Base-by-base conservation (phyloP, 345 rosid species). In the Dipteronia dyeriana region DNA sequence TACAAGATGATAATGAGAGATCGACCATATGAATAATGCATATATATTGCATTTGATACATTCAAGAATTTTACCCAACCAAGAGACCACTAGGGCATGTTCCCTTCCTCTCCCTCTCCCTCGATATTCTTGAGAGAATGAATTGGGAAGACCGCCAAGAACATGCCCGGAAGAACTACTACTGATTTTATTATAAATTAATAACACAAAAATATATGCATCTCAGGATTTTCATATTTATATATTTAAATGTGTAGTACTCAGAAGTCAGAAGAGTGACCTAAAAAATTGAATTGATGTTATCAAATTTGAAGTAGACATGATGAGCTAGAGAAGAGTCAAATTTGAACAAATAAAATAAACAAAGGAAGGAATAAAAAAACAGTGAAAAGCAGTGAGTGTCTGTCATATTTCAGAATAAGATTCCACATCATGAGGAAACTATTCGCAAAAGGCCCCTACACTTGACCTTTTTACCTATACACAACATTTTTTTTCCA, bases 391-490 rank as follows among this genome's bases (percentile, higher is more conserved):
- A 59, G 66, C 41, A 54, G 68, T 43, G 62, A 56, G 73, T 76
- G 84, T 78, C 81, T 71, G 83, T 2, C 56, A 67, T 17, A 71
- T 57, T 66, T 80, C 82, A 73, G 84, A 83, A 79, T 66, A 71
- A 81, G 89, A 87, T 87, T 87, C 89, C 89, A 38, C 76, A 43
- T 17, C 75, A n/a, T n/a, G n/a, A 43, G 78, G 74, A 56, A 85
- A 76, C 72, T 22, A n/a, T 67, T 9, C 14, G n/a, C 22, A 0
- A 26, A 29, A 8, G 22, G 53, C 64, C 71, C 79, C 70, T 41
- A 41, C 26, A 2, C 5, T 31, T 3, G 3, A n/a, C 34, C 3
- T 3, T 31, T 2, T 3, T 31, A 31, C 34, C 6, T 4, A 7
- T 9, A 7, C 26, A 7, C 10, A 17, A 7, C 26, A 19, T 2